Evolutionary conservation across 2,329 filamentous ascomycete species (phyloP).

Genomic region (Sporothrix curviconia): DNA sequence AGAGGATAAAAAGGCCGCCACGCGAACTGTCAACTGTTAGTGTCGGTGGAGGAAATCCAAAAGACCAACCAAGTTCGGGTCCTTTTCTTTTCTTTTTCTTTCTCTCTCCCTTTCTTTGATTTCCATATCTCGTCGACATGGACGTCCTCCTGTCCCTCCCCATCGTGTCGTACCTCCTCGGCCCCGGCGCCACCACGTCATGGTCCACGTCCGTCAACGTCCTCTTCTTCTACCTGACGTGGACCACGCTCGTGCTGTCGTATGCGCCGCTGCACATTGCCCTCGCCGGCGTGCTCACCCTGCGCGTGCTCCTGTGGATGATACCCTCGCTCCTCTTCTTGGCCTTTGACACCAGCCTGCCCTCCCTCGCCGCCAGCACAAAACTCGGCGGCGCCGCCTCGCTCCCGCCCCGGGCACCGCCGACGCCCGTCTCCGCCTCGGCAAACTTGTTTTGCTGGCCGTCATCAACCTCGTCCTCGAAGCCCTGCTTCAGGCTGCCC

Average conservation of each 20-base stretch:
- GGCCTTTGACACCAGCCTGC: constrained; percentile 62
- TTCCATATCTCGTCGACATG: too few species aligned
- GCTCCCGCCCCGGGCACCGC: constrained; percentile 41
- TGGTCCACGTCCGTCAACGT: constrained; percentile 77
- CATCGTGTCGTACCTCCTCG: constrained; percentile 60
- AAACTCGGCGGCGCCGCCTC: constrained; percentile 57
- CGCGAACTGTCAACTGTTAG: too few species aligned
- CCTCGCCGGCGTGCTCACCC: constrained; percentile 59
- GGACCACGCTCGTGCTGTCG: constrained; percentile 74
- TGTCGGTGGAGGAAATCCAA: too few species aligned
- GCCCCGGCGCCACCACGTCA: constrained; percentile 54
- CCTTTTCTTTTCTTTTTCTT: too few species aligned
- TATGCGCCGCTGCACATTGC: constrained; percentile 71
- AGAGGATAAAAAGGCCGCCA: too few species aligned
- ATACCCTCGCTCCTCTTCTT: constrained; percentile 67
- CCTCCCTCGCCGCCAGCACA: constrained; percentile 60
- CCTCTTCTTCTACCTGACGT: constrained; percentile 85
- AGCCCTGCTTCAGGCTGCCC: constrained; percentile 36
- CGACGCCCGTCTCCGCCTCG: constrained; percentile 24
- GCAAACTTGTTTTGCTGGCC: constrained; percentile 34
- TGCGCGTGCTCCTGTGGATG: constrained; percentile 65
- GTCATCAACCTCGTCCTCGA: constrained; percentile 40
- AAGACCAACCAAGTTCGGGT: too few species aligned
- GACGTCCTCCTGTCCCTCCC: constrained; percentile 67
- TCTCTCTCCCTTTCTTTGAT: too few species aligned